A percentile compares a stretch with the other conserved stretches of the same genome.
Evolutionary conservation across 148 eudicot genomes (phyloP).

Genomic region (Polygonum aviculare): DNA sequence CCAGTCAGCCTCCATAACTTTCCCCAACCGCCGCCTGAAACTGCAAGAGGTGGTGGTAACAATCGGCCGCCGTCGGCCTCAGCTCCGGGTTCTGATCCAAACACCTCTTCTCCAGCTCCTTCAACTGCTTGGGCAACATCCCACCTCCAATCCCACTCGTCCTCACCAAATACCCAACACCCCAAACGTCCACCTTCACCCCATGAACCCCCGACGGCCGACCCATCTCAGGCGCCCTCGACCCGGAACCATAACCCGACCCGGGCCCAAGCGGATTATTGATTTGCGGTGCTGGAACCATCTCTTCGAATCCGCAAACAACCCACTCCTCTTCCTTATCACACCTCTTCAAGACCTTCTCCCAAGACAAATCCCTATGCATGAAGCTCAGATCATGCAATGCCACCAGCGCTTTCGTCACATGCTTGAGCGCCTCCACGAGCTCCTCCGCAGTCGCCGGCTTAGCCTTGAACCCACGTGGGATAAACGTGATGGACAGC

Average conservation of each 20-base stretch:
- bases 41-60: constrained; percentile 84
- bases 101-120: constrained; percentile 58
- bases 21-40: constrained; percentile 34
- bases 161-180: constrained; percentile 60
- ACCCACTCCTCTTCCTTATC: constrained; percentile 44
- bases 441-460: constrained; percentile 39
- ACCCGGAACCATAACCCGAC: constrained; percentile 18
- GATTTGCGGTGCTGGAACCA: constrained; percentile 63
- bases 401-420: constrained; percentile 66
- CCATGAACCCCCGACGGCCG: constrained; percentile 51
- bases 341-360: constrained; percentile 36
- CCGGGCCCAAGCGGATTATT: constrained; percentile 26
- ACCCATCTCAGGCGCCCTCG: constrained; percentile 72
- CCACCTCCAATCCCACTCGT: constrained; percentile 35
- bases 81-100: constrained; percentile 68
- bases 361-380: constrained; percentile 79
- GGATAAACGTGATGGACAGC: constrained; percentile 39
- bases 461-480: constrained; percentile 49
- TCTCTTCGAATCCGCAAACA: constrained; percentile 62
- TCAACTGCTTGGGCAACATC: constrained; percentile 23
- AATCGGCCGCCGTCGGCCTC: constrained; percentile 88
- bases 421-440: constrained; percentile 65
- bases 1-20: constrained; percentile 3
- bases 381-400: constrained; percentile 72
- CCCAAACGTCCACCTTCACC: constrained; percentile 87